Conservation (phyloP, 164 flowering plant genomes). For the Aristolochia contorta region DNA sequence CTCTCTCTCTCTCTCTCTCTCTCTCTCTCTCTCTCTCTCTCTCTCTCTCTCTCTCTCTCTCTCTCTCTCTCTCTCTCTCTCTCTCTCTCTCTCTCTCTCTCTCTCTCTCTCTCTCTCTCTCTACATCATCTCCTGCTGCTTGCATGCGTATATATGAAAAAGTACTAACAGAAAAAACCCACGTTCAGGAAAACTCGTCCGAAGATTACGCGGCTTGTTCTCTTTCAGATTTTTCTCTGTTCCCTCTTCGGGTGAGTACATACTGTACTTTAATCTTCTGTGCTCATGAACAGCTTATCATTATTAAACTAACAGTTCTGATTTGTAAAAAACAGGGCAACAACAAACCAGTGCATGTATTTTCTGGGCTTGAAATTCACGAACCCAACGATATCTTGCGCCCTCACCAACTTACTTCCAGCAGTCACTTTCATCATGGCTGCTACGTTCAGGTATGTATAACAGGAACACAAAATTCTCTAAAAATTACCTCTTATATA, state of each 20-base stretch:
- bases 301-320: no score
- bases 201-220: constrained; percentile 26
- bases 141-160: neutral
- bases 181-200: constrained; percentile 38
- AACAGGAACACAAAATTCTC: no score
- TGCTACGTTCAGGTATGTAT: no score
- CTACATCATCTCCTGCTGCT: neutral
- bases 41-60: neutral
- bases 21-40: neutral
- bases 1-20: no score
- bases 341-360: no score
- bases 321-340: no score
- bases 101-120: neutral
- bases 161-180: neutral
- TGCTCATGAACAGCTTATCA: no score
- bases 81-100: neutral
- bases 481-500: no score
- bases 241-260: constrained; percentile 53
- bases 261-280: no score
- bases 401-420: no score
- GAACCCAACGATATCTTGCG: neutral
- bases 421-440: no score
- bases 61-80: neutral
- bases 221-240: constrained; percentile 42
- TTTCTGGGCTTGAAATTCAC: no score